phyloP scores from a whole-genome alignment of 192 early-diverging fungal genomes.

The Piromyces sp. region DNA sequence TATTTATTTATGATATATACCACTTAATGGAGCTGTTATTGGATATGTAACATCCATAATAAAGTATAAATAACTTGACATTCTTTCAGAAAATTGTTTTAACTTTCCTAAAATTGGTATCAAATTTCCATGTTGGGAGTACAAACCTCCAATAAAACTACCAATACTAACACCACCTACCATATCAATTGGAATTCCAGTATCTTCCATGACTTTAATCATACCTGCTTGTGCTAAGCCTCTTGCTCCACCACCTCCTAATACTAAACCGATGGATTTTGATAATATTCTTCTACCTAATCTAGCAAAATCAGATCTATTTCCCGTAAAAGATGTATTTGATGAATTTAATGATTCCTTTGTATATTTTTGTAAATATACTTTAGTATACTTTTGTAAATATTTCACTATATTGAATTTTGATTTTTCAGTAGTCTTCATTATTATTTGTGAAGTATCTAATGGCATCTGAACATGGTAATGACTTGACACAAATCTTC shows the following conservation, averaged over 20 bases:
- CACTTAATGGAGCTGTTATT: conserved; percentile 73
- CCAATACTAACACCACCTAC: conserved; percentile 96
- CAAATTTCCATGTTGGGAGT: conserved; percentile 72
- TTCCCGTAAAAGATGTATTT: background rate
- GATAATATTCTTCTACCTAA: conserved; percentile 82
- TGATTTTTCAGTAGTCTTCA: conserved; percentile 11
- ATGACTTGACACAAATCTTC: conserved; percentile 89
- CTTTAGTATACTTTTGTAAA: background rate
- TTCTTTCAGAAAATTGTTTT: conserved; percentile 61
- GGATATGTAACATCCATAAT: conserved; percentile 91
- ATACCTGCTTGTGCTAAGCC: conserved; percentile 85
- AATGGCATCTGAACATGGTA: conserved; percentile 58
- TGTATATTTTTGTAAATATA: background rate
- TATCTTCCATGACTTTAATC: conserved; percentile 86
- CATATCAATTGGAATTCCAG: conserved; percentile 93
- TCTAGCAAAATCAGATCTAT: conserved; percentile 43
- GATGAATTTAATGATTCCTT: background rate
- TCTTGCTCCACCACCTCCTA: conserved; percentile 92
- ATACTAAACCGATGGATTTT: conserved; percentile 76
- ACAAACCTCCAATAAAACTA: conserved; percentile 84
- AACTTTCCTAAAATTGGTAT: conserved; percentile 73
- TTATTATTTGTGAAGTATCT: conserved; percentile 44
- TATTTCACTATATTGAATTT: background rate
- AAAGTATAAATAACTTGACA: conserved; percentile 73
- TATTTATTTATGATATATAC: too few relatives aligned